Conservation (phyloP, 2,329 filamentous ascomycete genomes). For the Venturiaceae sp. region DNA sequence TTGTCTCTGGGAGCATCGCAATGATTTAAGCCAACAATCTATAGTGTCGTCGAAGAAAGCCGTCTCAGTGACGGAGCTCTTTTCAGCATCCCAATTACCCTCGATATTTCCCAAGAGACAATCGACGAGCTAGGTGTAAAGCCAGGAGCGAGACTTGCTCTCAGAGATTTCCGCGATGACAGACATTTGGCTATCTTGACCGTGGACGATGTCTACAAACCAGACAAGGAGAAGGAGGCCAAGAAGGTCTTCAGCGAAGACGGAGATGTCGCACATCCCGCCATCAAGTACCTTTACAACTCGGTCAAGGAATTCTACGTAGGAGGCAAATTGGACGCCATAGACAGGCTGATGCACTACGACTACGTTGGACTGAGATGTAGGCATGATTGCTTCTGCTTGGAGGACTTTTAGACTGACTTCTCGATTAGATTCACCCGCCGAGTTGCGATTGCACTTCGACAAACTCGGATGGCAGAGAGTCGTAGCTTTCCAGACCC, state of each 20-base stretch:
- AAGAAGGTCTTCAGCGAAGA: conserved; percentile 82
- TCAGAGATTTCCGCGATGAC: conserved; percentile 94
- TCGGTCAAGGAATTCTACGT: conserved; percentile 82
- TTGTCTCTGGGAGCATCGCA: background rate
- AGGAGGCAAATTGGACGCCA: conserved; percentile 89
- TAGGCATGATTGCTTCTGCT: conserved; percentile 33
- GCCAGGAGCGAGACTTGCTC: conserved; percentile 70
- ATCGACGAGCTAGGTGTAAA: conserved; percentile 70
- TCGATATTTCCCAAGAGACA: conserved; percentile 68
- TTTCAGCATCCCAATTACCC: conserved; percentile 94
- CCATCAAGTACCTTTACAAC: conserved; percentile 79
- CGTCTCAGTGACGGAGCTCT: conserved; percentile 81
- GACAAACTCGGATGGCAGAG: conserved; percentile 98
- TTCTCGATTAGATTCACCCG: conserved; percentile 61
- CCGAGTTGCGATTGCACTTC: conserved; percentile 91
- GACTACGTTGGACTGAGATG: conserved; percentile 96
- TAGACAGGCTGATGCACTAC: conserved; percentile 95
- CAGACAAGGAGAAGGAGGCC: conserved; percentile 89
- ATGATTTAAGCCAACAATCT: background rate
- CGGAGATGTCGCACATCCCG: conserved; percentile 81
- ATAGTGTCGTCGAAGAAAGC: conserved; percentile 77
- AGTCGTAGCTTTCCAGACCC: conserved; percentile 97
- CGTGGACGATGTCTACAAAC: conserved; percentile 88
- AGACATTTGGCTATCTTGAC: conserved; percentile 92
- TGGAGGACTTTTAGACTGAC: background rate